Conservation (phyloP, 108 stramenopile genomes). For the Skeletonema marinoi region DNA sequence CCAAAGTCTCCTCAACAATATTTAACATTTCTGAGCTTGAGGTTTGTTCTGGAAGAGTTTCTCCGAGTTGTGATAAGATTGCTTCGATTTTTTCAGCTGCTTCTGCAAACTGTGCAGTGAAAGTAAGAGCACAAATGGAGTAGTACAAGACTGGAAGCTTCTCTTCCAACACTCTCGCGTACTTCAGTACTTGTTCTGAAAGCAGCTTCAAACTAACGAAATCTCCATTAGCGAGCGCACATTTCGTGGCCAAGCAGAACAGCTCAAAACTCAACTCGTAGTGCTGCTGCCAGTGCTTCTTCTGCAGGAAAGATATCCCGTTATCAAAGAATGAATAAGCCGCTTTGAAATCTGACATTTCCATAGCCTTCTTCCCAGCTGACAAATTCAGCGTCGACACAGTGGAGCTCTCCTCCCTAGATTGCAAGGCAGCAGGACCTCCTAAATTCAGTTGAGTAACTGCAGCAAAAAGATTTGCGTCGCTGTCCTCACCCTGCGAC, state of each 20-base stretch:
- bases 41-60: background rate
- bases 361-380: conserved; percentile 29
- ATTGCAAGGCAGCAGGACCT: conserved; percentile 9
- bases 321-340: conserved; percentile 27
- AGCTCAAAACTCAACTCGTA: background rate
- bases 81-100: background rate
- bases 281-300: conserved; percentile 22
- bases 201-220: background rate
- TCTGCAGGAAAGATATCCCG: conserved; percentile 24
- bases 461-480: conserved; percentile 22
- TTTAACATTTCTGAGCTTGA: background rate
- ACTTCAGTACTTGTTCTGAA: background rate
- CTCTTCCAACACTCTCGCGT: background rate
- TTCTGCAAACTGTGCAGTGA: background rate
- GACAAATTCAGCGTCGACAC: conserved; percentile 13
- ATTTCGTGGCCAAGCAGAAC: background rate
- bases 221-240: background rate
- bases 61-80: background rate
- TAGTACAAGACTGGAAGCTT: background rate
- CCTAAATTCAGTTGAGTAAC: conserved; percentile 33
- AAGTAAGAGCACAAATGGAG: background rate
- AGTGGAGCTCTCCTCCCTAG: background rate
- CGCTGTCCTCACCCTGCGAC: background rate
- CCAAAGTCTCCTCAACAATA: background rate
- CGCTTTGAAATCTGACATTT: conserved; percentile 30